Evolutionary conservation across 179 eudicot species (phyloP), one percentile per base, ranked within the genome.

Genomic region (Patellifolia procumbens): DNA sequence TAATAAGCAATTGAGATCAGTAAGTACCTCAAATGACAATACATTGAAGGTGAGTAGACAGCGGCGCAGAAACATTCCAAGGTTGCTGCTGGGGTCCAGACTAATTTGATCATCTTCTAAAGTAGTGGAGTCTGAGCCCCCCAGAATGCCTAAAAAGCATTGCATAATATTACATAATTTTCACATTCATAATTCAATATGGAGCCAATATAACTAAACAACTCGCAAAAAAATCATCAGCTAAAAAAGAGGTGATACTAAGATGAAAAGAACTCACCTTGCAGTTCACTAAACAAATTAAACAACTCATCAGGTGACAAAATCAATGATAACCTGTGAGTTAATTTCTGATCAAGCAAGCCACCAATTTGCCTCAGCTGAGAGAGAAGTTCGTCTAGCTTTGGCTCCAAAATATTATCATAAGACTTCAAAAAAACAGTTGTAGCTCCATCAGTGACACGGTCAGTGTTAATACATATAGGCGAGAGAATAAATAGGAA

Each of bases 301-400:
- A 95, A 93, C 84, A 95, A 86, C 81, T 95, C 98, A 84, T 95
- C 99, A 1, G 98, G 98, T 10, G 89, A 88, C 4, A 85, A 79
- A 28, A 95, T 49, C 2, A 92, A 88, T 49, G 92, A 85, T 68
- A 95, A 81, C 74, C 85, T 85, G 70, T 86, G 69, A 39, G 85
- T 84, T 76, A 95, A 84, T 90, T 91, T 88, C 64, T 86, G 84
- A 79, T 84, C 82, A 46, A 88, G 78, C 43, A 88, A 70, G 39
- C 89, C 93, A 39, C 86, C 87, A 81, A 93, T 78, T 78, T 91
- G 87, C 80, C 82, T 86, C 68, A 95, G 70, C 66, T 87, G 91
- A 26, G 80, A 75, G 32, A 87, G 71, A 78, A 91, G 87, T 73
- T 89, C 88, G 51, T 89, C 87, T 78, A 95, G 80, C 60, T 87